Evolutionary conservation across 345 rosid species (phyloP).

Genomic region (Luvunga scandens): DNA sequence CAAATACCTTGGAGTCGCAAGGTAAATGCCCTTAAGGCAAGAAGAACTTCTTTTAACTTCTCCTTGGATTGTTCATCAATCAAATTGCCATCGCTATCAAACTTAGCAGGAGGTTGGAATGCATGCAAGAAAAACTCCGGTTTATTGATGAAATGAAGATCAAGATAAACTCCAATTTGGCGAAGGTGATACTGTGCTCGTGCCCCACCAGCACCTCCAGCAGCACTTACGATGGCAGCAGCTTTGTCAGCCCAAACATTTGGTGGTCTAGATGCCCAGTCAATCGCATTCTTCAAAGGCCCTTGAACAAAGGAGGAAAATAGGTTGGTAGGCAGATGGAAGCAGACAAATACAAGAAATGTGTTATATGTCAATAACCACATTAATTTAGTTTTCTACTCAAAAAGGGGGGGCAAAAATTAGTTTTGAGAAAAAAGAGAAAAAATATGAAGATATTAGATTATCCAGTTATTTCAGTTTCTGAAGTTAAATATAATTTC

Average conservation of each 20-base stretch:
- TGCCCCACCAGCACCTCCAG: constrained; percentile 65
- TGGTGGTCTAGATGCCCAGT: constrained; percentile 81
- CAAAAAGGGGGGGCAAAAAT: no score
- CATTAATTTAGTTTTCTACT: neutral
- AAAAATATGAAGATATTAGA: neutral
- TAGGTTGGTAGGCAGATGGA: neutral
- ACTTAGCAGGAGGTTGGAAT: constrained; percentile 71
- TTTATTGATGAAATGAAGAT: constrained; percentile 88
- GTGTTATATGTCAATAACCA: neutral
- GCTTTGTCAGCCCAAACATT: constrained; percentile 83
- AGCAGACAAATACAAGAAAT: constrained; percentile 5
- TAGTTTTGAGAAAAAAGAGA: neutral
- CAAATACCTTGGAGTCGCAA: constrained; percentile 49
- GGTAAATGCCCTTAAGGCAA: constrained; percentile 56
- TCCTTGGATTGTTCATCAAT: constrained; percentile 49
- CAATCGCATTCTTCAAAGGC: constrained; percentile 80
- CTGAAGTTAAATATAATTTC: neutral
- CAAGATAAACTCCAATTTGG: constrained; percentile 73
- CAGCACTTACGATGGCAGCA: constrained; percentile 72
- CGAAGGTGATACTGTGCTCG: constrained; percentile 74
- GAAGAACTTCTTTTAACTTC: constrained; percentile 50
- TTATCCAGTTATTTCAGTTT: neutral
- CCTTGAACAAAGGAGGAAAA: constrained; percentile 29
- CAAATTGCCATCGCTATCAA: constrained; percentile 67
- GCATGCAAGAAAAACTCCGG: constrained; percentile 76